Conservation (phyloP, 2,329 filamentous ascomycete species). For the Stachybotrys chartarum region DNA sequence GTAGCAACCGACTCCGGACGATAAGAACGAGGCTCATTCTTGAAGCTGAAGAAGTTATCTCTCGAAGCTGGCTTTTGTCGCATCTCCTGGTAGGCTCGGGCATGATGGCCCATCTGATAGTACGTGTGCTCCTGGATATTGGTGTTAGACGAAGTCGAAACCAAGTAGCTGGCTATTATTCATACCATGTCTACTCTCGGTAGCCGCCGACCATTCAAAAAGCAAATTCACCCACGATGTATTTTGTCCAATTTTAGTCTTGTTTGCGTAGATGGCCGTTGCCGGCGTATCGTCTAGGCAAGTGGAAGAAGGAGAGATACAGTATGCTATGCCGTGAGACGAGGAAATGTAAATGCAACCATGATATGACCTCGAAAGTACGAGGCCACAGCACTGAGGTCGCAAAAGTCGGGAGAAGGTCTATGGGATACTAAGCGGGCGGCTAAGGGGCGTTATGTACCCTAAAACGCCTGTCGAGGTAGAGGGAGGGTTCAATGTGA, state of each 20-base stretch:
- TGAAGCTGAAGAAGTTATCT: slow-evolving; percentile 56
- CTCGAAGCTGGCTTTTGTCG: slow-evolving; percentile 40
- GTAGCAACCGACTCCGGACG: slow-evolving; percentile 66
- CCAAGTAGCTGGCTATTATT: neutral
- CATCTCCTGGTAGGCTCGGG: slow-evolving; percentile 40
- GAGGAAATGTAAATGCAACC: slow-evolving; percentile 15
- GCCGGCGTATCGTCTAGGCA: slow-evolving; percentile 26
- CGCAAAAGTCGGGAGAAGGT: slow-evolving; percentile 33
- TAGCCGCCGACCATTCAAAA: neutral
- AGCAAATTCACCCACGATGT: neutral
- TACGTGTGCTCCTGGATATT: slow-evolving; percentile 25
- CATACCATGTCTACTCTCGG: neutral
- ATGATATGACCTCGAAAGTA: slow-evolving; percentile 23
- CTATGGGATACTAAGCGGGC: slow-evolving; percentile 29
- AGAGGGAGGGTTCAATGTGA: neutral
- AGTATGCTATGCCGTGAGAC: slow-evolving; percentile 18
- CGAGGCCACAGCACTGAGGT: slow-evolving; percentile 24
- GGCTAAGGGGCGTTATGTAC: slow-evolving; percentile 44
- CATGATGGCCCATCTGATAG: slow-evolving; percentile 25
- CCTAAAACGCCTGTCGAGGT: neutral
- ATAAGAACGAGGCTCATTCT: slow-evolving; percentile 36
- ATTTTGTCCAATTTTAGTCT: slow-evolving; percentile 1
- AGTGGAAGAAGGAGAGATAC: neutral
- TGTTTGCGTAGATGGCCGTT: slow-evolving; percentile 24
- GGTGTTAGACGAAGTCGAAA: slow-evolving; percentile 1